Base-by-base conservation (phyloP, 805 yeast species). In the Hemisphaericaspora nanyangensis region DNA sequence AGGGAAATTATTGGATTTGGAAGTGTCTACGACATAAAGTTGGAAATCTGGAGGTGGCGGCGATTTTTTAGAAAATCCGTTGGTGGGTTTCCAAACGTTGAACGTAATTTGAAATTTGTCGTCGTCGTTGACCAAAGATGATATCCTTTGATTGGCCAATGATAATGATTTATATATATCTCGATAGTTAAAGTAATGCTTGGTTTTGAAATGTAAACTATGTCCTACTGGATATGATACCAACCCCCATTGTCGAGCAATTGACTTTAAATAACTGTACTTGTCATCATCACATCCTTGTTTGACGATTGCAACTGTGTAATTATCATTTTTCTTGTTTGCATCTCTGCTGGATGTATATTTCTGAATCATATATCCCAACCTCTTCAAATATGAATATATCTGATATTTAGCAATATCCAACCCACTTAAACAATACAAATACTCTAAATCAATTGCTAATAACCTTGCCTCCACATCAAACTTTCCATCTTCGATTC, bases 21-120 rank as follows among this genome's bases (percentile, higher is more conserved):
- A 64, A 3, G 76, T 69, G 42, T 79, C 74, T 12, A 78, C 69
- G 0, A 87, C 77, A 2, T 76, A 69, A 1, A 91, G 60, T 49
- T 82, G 87, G 55, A 76, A 90, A 56, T 90, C 90, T 1, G 96
- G 95, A 2, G 52, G 33, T 0, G 82, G 79, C 1, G 95, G 95
- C 17, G 54, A 50, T 25, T 77, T 79, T 49, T 88, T 88, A 42
- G 80, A 80, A 63, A 85, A 90, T 3, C 66, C 60, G 0, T 85
- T 72, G 2, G 72, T 65, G 2, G 98, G 97, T 55, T 85, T 88
- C 96, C 96, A 90, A 3, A 86, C 85, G 50, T 83, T 71, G 50
- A 69, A 89, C 0, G 76, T 65, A 3, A 83, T 61, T 5, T 54
- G 40, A 28, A 56, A 60, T 2, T 43, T 32, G 6, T 40, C 30